Conservation (phyloP, 768 basidiomycete species). For the Calocera viscosa region DNA sequence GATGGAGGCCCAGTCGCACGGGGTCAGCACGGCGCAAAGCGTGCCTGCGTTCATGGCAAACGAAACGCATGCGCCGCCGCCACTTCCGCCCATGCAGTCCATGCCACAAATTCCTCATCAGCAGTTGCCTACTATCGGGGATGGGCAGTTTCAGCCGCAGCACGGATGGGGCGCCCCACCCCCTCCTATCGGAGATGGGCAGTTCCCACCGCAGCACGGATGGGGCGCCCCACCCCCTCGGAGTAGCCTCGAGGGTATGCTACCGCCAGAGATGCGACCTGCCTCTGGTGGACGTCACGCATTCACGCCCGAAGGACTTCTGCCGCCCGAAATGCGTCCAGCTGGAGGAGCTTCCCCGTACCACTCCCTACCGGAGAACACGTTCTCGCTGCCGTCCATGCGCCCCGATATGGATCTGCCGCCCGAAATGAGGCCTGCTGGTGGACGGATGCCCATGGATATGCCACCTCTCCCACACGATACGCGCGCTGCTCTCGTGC, state of each 20-base stretch:
- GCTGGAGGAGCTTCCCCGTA: not conserved
- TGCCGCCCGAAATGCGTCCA: not conserved
- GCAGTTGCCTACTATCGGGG: not conserved
- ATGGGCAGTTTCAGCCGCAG: conserved; percentile 6
- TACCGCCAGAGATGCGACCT: not conserved
- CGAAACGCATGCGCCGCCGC: not conserved
- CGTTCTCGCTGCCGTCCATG: not conserved
- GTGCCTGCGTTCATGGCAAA: not conserved
- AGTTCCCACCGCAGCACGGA: not conserved
- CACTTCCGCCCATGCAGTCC: not conserved
- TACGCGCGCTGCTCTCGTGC: not conserved
- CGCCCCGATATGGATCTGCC: not conserved
- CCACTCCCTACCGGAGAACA: conserved; percentile 4
- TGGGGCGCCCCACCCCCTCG: not conserved
- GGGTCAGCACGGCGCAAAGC: conserved; percentile 19
- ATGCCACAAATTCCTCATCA: not conserved
- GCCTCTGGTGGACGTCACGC: not conserved
- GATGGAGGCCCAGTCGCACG: conserved; percentile 48
- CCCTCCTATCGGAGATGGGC: too few species aligned
- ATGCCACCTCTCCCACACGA: not conserved
- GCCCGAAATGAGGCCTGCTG: not conserved
- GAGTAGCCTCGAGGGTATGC: not conserved
- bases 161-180: not conserved
- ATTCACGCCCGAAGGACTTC: not conserved
- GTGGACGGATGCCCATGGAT: not conserved